Evolutionary conservation across 2,329 filamentous ascomycete species (phyloP), one percentile per base, ranked within the genome.

Genomic region (Colletotrichum shisoi): DNA sequence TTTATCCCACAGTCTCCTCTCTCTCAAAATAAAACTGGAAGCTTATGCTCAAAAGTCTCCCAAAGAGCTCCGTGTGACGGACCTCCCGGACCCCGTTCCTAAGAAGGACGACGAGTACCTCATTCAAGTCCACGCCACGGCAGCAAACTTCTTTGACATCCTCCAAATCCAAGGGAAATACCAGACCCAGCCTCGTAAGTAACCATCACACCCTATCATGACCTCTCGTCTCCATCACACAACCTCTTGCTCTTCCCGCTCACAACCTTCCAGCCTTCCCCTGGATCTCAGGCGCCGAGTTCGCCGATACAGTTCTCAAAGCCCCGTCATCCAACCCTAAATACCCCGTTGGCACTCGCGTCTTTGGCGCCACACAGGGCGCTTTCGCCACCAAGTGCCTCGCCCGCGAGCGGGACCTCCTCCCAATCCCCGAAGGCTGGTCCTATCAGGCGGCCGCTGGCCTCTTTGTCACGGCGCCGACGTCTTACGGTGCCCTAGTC

Each of bases 141-240:
- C 93, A 21, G 92, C 92, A 74, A 98, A 98, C 81, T 98, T 98
- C 85, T 98, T 97, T 82, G 94, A 98, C 77, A 91, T 97, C 65
- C 87, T 98, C 62, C 94, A 98, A 76, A 93, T 97, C 75, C 90
- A 93, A 75, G 94, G 94, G 63, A 96, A 96, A 86, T 98, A 98
- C 80, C 94, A 98, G 76, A 86, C 92, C 76, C 94, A 97, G 74
- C 93, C 93, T 0, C 88, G 84, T 86, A 77, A 37, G 81, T 69
- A 34, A 34, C 31, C 31, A 9, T 9, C 31, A 7, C 31, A 3
- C 17, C 27, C 37, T 9, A 4, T 8, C 31, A 34, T 34, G 31
- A 42, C 57, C 37, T 27, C 21, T 24, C 6, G 19, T 48, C 56
- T 4, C 9, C 9, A 12, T 13, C 31, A 19, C 27, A 5, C 21